Evolutionary conservation across 2,329 filamentous ascomycete species (phyloP), one percentile per base, ranked within the genome.

Genomic region (Colletotrichum sp.): DNA sequence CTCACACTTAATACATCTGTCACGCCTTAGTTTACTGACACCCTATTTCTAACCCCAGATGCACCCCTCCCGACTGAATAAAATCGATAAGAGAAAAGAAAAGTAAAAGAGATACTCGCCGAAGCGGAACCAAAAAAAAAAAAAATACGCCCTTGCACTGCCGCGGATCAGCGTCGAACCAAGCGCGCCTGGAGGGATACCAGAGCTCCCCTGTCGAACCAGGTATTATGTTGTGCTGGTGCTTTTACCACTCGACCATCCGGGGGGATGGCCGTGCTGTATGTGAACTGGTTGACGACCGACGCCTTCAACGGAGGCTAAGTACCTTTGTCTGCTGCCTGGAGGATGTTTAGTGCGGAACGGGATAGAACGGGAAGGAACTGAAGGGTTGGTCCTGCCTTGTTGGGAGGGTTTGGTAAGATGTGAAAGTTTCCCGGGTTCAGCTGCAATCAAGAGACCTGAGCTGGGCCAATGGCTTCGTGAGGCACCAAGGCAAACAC

Each of bases 261-360:
- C 44, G 44, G 44, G 44, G 10, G 44, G 44, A 52, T 52, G 44
- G 0, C 44, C 44, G n/a, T 52, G 44, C n/a, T n/a, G 44, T 52
- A 24, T 22, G 44, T 52, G 44, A 22, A 22, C n/a, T 52, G 44
- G 44, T 52, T 52, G 44, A 52, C 10, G n/a, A 1, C 44, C 0
- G 7, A 0, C 1, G 39, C 44, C 44, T 0, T 52, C n/a, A 12
- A 13, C 1, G 44, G 44, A 52, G n/a, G 2, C 12, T 22, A 52
- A 52, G 44, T 22, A 22, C 0, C 44, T 52, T 52, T 52, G 44
- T 52, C 44, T 52, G n/a, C 12, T 52, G 44, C n/a, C 44, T 52
- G 1, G 44, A 48, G 12, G 0, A 22, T 13, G n/a, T 52, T 22
- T 52, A 22, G 0, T 0, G 44, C 0, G n/a, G 44, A 22, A 52